Evolutionary conservation across 179 eudicot genomes (phyloP).

Genomic region (Amaranthus tricolor): DNA sequence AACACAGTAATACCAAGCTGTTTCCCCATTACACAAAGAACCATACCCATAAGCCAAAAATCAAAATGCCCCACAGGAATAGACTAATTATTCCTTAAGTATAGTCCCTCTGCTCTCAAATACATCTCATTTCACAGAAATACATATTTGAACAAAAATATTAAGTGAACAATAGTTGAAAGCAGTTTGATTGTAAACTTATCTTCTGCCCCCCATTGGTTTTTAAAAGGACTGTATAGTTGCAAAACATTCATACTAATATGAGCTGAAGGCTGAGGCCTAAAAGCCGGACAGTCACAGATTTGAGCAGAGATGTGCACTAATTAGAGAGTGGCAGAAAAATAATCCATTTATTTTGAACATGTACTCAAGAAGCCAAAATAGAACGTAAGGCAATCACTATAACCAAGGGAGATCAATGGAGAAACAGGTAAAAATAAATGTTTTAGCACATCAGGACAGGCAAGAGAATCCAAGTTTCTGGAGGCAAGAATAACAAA

Average conservation of each 20-base stretch:
- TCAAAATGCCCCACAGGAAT: background rate
- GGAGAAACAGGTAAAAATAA: too few relatives aligned
- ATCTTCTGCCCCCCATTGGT: too few relatives aligned
- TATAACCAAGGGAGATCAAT: background rate
- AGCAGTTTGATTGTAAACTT: background rate
- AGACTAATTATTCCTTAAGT: background rate
- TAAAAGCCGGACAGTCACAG: background rate
- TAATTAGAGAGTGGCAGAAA: background rate
- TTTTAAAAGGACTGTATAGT: background rate
- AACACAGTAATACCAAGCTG: background rate
- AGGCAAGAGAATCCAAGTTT: background rate
- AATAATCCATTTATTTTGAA: too few relatives aligned
- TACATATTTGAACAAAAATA: background rate
- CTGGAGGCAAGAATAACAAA: background rate
- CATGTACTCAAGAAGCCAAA: background rate
- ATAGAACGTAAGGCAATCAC: too few relatives aligned
- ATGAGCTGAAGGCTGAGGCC: background rate
- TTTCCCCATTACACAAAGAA: constrained; percentile 7
- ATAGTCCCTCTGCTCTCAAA: background rate
- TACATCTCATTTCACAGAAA: background rate
- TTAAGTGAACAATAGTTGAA: background rate
- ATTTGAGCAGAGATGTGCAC: background rate
- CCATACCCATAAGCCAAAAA: background rate
- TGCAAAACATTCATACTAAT: background rate
- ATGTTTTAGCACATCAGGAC: constrained; percentile 7